Percentiles rank a stretch among this genome's conserved stretches.
Conservation (phyloP, 2,329 filamentous ascomycete species). For the Colletotrichum abscissum region DNA sequence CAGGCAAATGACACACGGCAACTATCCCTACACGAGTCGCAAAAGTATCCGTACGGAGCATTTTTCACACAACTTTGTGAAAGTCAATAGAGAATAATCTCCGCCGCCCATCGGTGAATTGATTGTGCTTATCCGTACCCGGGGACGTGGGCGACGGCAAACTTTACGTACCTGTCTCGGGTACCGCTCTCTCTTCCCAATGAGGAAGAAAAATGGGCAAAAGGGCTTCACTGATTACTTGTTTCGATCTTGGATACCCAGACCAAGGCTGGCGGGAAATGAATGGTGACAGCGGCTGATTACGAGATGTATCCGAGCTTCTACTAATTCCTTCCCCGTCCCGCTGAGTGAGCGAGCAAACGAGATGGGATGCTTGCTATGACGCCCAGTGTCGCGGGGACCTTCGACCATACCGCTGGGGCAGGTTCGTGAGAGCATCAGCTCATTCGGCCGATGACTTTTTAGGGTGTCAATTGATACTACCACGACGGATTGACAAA, state of each 20-base stretch:
- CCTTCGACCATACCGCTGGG: too few relatives aligned
- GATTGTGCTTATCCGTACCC: neutral
- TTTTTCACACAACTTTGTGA: neutral
- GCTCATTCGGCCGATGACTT: neutral
- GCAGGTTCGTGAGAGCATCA: neutral
- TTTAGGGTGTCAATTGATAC: neutral
- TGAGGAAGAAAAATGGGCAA: neutral
- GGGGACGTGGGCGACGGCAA: too few relatives aligned
- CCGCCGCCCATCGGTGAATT: neutral
- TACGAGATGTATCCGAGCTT: neutral
- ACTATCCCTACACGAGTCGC: too few relatives aligned
- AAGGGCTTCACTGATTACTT: neutral
- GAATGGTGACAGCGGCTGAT: neutral
- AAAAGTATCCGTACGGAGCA: neutral
- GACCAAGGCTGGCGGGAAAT: neutral
- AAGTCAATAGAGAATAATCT: neutral
- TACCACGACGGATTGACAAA: neutral
- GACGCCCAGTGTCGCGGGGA: neutral
- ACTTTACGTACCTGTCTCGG: neutral
- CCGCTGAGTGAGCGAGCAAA: neutral
- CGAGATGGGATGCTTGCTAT: neutral
- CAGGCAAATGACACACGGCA: neutral
- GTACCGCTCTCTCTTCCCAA: neutral
- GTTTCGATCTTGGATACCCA: neutral
- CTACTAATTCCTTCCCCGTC: too few relatives aligned